phyloP scores from a whole-genome alignment of 495 filamentous ascomycete species.

The Geoglossum glabrum region DNA sequence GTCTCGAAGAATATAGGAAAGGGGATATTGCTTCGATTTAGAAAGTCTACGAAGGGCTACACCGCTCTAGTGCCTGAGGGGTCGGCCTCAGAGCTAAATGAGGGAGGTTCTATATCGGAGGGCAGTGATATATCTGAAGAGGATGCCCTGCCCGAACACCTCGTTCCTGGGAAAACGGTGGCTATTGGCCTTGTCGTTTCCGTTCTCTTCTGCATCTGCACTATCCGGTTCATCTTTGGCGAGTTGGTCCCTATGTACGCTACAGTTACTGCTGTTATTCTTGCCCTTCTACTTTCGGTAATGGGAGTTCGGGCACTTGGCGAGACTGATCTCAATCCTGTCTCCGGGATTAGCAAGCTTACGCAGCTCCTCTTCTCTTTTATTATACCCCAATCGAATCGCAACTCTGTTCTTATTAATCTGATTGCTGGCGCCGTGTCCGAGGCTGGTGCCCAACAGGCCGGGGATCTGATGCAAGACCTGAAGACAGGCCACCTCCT shows the following conservation, averaged over 20 bases:
- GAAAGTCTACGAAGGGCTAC: conserved; percentile 13
- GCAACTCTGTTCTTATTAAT: conserved; percentile 75
- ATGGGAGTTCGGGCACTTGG: conserved; percentile 93
- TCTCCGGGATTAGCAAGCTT: conserved; percentile 89
- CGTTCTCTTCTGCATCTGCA: conserved; percentile 54
- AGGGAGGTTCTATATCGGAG: background rate
- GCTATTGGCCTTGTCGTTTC: conserved; percentile 54
- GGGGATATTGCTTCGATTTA: background rate
- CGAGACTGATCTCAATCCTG: conserved; percentile 92
- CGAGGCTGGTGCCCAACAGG: conserved; percentile 77
- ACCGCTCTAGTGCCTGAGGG: conserved; percentile 14
- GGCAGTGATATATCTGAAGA: conserved; percentile 22
- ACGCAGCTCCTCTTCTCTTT: conserved; percentile 90
- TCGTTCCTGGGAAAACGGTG: conserved; percentile 54
- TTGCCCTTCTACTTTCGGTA: conserved; percentile 74
- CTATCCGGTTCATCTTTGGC: conserved; percentile 65
- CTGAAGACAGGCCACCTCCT: conserved; percentile 91
- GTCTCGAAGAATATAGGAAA: conserved; percentile 14
- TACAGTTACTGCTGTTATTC: conserved; percentile 62
- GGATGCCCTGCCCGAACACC: conserved; percentile 69
- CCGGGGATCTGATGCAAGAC: conserved; percentile 95
- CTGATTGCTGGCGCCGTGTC: conserved; percentile 83
- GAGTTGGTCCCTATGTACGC: conserved; percentile 42
- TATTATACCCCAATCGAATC: conserved; percentile 55
- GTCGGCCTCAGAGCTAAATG: background rate